Conservation (phyloP, 2,329 filamentous ascomycete species). For the Sporothrix pseudoabietina region DNA sequence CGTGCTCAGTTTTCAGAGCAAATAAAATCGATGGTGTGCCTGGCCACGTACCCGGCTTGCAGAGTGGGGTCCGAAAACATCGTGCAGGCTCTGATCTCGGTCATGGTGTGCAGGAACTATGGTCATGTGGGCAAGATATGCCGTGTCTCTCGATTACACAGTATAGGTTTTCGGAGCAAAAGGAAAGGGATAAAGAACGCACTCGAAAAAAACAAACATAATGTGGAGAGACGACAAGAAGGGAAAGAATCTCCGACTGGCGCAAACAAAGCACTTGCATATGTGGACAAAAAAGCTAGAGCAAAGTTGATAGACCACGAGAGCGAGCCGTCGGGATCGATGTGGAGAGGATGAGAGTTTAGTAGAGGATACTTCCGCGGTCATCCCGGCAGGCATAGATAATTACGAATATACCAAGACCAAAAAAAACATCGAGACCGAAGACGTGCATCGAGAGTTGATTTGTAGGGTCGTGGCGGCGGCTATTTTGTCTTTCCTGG, state of each 20-base stretch:
- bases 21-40: neutral
- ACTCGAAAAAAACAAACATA: neutral
- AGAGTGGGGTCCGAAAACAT: neutral
- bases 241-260: neutral
- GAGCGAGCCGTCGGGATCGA: neutral
- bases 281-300: neutral
- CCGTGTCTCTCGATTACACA: neutral
- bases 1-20: neutral
- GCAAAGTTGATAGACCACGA: neutral
- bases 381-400: neutral
- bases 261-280: neutral
- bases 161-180: neutral
- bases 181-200: neutral
- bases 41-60: neutral
- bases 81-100: neutral
- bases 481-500: neutral
- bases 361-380: neutral
- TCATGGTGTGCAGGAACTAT: constrained; percentile 10
- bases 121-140: constrained; percentile 18
- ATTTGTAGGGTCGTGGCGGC: neutral
- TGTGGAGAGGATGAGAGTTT: neutral
- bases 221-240: neutral
- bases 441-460: neutral
- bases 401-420: neutral
- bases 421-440: neutral